These are phyloP conservation scores for Colletotrichum plurivorum DNA, from an alignment of 2,329 filamentous ascomycete genomes.

Conservation along the genomic window DNA sequence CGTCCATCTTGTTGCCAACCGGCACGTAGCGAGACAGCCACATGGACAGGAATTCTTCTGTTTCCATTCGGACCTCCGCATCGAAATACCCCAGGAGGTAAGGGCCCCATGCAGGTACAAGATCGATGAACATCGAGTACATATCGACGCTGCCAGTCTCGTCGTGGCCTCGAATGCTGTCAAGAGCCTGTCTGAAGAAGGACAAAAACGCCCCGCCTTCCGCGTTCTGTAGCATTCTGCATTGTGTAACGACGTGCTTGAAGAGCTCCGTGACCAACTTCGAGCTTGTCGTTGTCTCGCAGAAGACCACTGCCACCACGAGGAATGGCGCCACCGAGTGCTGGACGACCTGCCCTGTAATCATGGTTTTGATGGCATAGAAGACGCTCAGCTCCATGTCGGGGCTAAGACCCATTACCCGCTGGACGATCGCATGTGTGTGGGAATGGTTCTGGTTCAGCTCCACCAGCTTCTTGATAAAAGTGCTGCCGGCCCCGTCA, in stretches of 20 bases:
- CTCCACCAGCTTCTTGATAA: conserved; percentile 76
- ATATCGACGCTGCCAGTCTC: conserved; percentile 44
- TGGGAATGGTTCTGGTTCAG: conserved; percentile 69
- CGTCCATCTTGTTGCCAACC: conserved; percentile 49
- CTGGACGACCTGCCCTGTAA: conserved; percentile 64
- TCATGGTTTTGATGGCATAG: conserved; percentile 66
- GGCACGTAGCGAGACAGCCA: conserved; percentile 49
- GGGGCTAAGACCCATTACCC: conserved; percentile 67
- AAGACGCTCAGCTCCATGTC: conserved; percentile 67
- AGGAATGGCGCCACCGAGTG: conserved; percentile 69
- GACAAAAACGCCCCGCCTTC: conserved; percentile 66
- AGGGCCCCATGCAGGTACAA: conserved; percentile 64
- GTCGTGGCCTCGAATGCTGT: conserved; percentile 47
- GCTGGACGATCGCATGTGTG: conserved; percentile 69
- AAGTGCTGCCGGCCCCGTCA: conserved; percentile 61
- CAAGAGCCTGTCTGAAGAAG: conserved; percentile 53
- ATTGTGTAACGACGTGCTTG: conserved; percentile 60
- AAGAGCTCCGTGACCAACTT: conserved; percentile 56
- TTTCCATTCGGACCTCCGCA: conserved; percentile 54
- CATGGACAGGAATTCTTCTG: conserved; percentile 60
- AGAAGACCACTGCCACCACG: conserved; percentile 69
- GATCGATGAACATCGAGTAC: conserved; percentile 46
- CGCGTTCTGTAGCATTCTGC: conserved; percentile 58
- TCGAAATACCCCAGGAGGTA: conserved; percentile 64
- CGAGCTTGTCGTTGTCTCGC: conserved; percentile 55